These are phyloP conservation scores for Podaxis sp. DNA, from an alignment of 768 basidiomycete species.

Conservation along the genomic window DNA sequence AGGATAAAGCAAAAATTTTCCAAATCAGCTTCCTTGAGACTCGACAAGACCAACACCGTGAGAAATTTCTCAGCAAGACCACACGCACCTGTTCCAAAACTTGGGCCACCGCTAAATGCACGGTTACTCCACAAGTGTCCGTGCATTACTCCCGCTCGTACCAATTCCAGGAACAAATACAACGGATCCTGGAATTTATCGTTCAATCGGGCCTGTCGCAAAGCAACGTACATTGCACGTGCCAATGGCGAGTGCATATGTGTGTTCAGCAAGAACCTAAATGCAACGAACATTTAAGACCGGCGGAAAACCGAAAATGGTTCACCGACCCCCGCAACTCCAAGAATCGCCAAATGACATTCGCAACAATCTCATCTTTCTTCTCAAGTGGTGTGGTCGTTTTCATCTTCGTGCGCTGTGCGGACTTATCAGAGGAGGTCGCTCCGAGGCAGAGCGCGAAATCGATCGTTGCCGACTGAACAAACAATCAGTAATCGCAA, in stretches of 20 bases:
- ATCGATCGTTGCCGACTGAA: constrained; percentile 94
- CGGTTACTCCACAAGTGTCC: constrained; percentile 86
- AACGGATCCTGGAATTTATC: constrained; percentile 99
- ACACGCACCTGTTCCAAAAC: constrained; percentile 80
- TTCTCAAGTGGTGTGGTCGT: constrained; percentile 71
- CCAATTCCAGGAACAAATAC: constrained; percentile 91
- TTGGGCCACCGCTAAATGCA: constrained; percentile 91
- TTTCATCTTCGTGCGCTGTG: constrained; percentile 76
- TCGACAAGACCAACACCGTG: constrained; percentile 2
- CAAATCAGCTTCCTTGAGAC: constrained; percentile 9
- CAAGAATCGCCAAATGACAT: constrained; percentile 97
- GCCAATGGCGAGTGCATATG: constrained; percentile 90
- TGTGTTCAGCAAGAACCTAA: constrained; percentile 81
- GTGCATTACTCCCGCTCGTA: constrained; percentile 95
- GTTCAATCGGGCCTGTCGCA: constrained; percentile 76
- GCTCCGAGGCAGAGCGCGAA: constrained; percentile 93
- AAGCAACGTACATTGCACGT: constrained; percentile 83
- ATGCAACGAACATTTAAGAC: constrained; percentile 13
- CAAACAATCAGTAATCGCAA: constrained; percentile 5
- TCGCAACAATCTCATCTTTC: constrained; percentile 97
- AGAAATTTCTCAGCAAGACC: constrained; percentile 15
- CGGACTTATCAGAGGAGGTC: constrained; percentile 75
- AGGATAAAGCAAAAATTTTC: constrained; percentile 1
- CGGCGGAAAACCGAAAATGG: constrained; percentile 6
- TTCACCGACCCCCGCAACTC: constrained; percentile 84